A percentile compares a stretch with the other conserved stretches of the same genome.
phyloP scores from a whole-genome alignment of 2,329 filamentous ascomycete genomes.

The Fusarium equiseti region DNA sequence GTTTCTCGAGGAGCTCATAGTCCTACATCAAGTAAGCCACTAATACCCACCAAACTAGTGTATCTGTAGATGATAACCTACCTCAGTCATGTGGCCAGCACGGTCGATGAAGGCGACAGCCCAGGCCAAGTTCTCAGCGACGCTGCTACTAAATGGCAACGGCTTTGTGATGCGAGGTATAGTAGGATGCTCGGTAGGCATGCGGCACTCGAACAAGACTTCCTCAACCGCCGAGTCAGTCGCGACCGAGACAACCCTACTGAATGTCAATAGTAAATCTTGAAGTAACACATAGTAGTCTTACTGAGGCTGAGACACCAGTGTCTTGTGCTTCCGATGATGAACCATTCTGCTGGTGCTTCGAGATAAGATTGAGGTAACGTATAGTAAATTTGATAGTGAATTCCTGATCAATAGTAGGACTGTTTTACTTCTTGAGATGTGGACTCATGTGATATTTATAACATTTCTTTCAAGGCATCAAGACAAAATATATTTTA shows the following conservation, averaged over 20 bases:
- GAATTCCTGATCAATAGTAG: too few relatives aligned
- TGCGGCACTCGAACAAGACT: background rate
- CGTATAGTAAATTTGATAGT: too few relatives aligned
- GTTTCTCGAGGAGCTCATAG: background rate
- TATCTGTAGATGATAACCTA: background rate
- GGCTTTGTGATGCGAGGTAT: background rate
- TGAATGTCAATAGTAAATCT: background rate
- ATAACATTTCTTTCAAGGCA: background rate
- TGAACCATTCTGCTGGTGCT: background rate
- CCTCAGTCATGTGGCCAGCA: background rate
- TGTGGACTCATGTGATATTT: accelerated
- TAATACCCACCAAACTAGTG: accelerated
- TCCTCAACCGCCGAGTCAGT: background rate
- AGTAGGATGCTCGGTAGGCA: background rate
- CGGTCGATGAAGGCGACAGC: constrained; percentile 10
- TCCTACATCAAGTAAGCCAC: background rate
- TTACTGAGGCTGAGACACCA: background rate
- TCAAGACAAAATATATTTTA: background rate
- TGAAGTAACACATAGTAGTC: accelerated
- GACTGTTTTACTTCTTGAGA: accelerated
- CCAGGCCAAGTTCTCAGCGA: background rate
- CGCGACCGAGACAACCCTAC: background rate
- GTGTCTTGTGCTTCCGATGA: background rate
- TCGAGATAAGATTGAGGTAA: accelerated
- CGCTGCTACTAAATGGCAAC: background rate